phyloP scores from a whole-genome alignment of 1,139 yeast genomes.

The Suhomyces terraborum region DNA sequence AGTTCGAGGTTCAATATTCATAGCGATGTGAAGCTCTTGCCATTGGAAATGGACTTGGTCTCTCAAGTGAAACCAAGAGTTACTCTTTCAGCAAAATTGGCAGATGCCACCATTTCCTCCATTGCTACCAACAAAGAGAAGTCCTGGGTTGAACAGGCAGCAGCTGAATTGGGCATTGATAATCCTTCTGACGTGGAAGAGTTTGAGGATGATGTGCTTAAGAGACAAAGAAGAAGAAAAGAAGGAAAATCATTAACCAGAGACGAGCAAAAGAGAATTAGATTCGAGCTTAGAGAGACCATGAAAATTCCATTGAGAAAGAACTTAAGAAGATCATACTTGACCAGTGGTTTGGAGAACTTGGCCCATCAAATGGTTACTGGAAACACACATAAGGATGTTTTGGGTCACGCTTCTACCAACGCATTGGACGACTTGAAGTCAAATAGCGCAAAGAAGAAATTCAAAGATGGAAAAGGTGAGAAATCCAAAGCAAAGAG shows the following conservation, averaged over 20 bases:
- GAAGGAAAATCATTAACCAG: slow-evolving; percentile 56
- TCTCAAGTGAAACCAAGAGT: slow-evolving; percentile 72
- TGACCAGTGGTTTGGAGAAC: slow-evolving; percentile 83
- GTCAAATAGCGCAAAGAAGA: slow-evolving; percentile 16
- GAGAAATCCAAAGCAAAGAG: slow-evolving; percentile 14
- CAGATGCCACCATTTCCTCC: slow-evolving; percentile 65
- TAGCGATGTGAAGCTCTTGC: slow-evolving; percentile 69
- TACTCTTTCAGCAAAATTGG: slow-evolving; percentile 66
- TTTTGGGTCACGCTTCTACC: slow-evolving; percentile 68
- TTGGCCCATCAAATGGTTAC: slow-evolving; percentile 81
- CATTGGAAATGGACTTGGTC: slow-evolving; percentile 75
- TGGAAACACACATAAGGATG: slow-evolving; percentile 68
- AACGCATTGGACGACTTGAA: slow-evolving; percentile 73
- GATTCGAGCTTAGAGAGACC: slow-evolving; percentile 58
- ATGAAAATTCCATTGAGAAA: slow-evolving; percentile 64
- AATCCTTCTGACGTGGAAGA: slow-evolving; percentile 56
- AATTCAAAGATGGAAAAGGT: slow-evolving; percentile 43
- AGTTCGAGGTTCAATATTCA: slow-evolving; percentile 32
- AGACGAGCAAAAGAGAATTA: slow-evolving; percentile 49
- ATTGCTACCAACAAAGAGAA: slow-evolving; percentile 69
- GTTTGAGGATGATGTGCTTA: slow-evolving; percentile 65
- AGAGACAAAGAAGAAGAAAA: slow-evolving; percentile 62
- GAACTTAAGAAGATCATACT: slow-evolving; percentile 69
- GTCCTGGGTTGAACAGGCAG: slow-evolving; percentile 86
- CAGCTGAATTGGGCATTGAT: slow-evolving; percentile 87